A percentile compares a stretch with the other conserved stretches of the same genome.
Evolutionary conservation across 768 basidiomycete species (phyloP).

Genomic region (Cytidiella melzeri): DNA sequence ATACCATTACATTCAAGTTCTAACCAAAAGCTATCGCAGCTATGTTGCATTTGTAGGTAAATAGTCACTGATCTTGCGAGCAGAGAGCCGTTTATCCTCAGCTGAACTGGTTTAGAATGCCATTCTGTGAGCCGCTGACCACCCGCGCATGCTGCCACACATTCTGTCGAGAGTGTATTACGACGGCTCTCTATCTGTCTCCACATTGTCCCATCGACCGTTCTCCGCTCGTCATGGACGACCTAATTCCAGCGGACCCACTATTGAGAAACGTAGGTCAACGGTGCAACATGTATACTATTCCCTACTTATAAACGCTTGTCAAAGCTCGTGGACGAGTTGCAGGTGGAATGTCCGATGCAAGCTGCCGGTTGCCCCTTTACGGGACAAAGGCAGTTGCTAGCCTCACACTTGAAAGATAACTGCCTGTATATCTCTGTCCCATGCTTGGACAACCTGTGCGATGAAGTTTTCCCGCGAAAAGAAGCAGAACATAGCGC

Average conservation of each 20-base stretch:
- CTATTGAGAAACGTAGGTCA: constrained; percentile 67
- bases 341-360: constrained; percentile 67
- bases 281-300: constrained; percentile 1
- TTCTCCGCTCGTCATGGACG: constrained; percentile 49
- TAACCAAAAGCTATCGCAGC: constrained; percentile 30
- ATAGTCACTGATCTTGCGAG: constrained; percentile 3
- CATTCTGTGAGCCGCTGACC: constrained; percentile 72
- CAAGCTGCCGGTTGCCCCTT: constrained; percentile 51
- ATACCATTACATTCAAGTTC: background rate
- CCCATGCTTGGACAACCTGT: constrained; percentile 42
- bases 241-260: constrained; percentile 62
- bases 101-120: constrained; percentile 37
- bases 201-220: constrained; percentile 83
- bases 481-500: constrained; percentile 36
- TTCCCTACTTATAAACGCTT: background rate
- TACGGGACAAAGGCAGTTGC: constrained; percentile 60
- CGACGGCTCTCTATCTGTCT: constrained; percentile 59
- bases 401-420: constrained; percentile 57
- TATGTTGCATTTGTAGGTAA: constrained; percentile 76
- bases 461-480: constrained; percentile 37
- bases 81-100: constrained; percentile 7
- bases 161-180: constrained; percentile 80
- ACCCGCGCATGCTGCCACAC: constrained; percentile 77
- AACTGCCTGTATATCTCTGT: constrained; percentile 54
- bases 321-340: constrained; percentile 73